A percentile compares a stretch with the other conserved stretches of the same genome.
phyloP scores from a whole-genome alignment of 352 stramenopile genomes.

The Peronospora destructor region DNA sequence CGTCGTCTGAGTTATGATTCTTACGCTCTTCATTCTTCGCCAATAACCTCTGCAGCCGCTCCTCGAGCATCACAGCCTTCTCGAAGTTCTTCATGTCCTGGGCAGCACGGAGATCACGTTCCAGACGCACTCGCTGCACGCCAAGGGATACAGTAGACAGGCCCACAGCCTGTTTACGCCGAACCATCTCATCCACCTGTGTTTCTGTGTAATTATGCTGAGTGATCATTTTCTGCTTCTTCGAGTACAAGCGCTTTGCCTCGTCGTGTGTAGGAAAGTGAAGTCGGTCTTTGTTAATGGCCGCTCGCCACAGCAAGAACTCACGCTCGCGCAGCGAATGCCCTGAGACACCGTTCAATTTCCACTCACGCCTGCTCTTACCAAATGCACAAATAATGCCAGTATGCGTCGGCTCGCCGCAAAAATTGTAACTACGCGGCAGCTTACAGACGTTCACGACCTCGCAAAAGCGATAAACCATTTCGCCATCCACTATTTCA shows the following conservation, averaged over 20 bases:
- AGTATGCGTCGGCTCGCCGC: conserved; percentile 60
- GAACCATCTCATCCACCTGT: conserved; percentile 77
- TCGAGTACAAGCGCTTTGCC: conserved; percentile 50
- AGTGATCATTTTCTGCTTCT: conserved; percentile 64
- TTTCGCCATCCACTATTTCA: conserved; percentile 59
- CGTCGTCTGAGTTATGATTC: conserved; percentile 72
- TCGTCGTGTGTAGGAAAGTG: conserved; percentile 68
- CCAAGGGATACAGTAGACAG: conserved; percentile 57
- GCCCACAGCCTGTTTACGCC: conserved; percentile 60
- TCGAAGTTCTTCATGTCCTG: conserved; percentile 86
- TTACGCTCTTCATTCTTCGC: conserved; percentile 62
- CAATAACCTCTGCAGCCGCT: conserved; percentile 50
- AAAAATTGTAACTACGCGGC: conserved; percentile 57
- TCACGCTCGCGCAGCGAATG: conserved; percentile 73
- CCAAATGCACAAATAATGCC: conserved; percentile 71
- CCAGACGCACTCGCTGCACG: conserved; percentile 71
- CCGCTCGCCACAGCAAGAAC: conserved; percentile 74
- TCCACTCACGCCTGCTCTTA: conserved; percentile 73
- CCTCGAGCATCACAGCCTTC: conserved; percentile 71
- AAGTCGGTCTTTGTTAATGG: conserved; percentile 71
- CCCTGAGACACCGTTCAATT: conserved; percentile 57
- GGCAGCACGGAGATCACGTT: conserved; percentile 68
- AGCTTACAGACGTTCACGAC: conserved; percentile 61
- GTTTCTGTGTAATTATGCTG: conserved; percentile 73
- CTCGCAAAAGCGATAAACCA: conserved; percentile 83